Evolutionary conservation across 108 stramenopile species (phyloP).

Genomic region (Aurantiochytrium sp.): DNA sequence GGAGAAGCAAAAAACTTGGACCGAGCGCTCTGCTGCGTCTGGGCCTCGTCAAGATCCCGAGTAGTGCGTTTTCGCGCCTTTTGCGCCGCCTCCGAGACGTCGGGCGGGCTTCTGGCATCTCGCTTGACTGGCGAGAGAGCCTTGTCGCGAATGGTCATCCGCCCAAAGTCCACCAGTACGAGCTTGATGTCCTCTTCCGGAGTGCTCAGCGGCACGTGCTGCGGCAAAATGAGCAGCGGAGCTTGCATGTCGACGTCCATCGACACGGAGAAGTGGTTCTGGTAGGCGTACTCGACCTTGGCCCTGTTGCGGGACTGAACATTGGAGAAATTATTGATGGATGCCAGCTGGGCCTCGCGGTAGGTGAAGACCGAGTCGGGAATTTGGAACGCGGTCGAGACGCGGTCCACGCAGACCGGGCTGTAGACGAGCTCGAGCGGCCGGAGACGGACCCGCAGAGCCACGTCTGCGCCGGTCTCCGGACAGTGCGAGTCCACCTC

Average conservation of each 20-base stretch:
- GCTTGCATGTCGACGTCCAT: slow-evolving; percentile 29
- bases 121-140: not conserved
- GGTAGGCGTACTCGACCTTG: not conserved
- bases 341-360: not conserved
- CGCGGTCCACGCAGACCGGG: not conserved
- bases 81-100: not conserved
- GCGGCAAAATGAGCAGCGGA: not conserved
- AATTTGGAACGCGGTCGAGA: not conserved
- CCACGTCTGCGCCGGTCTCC: not conserved
- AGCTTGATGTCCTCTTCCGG: slow-evolving; percentile 19
- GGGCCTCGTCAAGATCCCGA: no score
- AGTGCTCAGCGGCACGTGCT: not conserved
- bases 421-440: slow-evolving; percentile 13
- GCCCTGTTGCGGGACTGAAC: not conserved
- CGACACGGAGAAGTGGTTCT: slow-evolving; percentile 24
- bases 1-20: no score
- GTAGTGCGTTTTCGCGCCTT: not conserved
- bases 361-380: not conserved
- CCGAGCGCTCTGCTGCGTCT: no score
- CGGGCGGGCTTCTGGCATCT: not conserved
- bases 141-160: not conserved
- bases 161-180: not conserved
- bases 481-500: not conserved
- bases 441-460: not conserved
- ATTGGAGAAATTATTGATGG: not conserved